A percentile compares a stretch with the other conserved stretches of the same genome.
Evolutionary conservation across 768 basidiomycete species (phyloP).

Genomic region (Trametes gibbosa): DNA sequence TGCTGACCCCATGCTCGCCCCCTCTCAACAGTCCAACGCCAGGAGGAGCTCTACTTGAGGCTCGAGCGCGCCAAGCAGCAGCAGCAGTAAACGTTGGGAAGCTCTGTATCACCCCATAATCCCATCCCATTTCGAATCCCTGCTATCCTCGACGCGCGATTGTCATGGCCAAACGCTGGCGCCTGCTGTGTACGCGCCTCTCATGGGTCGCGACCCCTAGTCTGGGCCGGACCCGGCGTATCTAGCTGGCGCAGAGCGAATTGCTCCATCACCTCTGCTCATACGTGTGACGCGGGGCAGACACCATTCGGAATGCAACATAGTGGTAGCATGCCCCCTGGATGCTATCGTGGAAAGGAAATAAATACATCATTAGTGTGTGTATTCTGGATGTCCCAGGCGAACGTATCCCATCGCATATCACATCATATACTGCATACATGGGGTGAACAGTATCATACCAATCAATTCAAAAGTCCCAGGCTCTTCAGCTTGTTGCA

Average conservation of each 20-base stretch:
- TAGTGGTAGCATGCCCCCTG: too few species aligned
- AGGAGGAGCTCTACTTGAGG: constrained; percentile 85
- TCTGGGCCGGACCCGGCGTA: constrained; percentile 14
- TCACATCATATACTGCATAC: constrained; percentile 11
- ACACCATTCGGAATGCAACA: too few species aligned
- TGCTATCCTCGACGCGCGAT: background rate
- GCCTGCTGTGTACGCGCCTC: background rate
- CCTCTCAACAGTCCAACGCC: constrained; percentile 58
- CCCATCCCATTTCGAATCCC: constrained; percentile 1
- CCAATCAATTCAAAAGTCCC: constrained; percentile 48
- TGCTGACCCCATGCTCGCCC: background rate
- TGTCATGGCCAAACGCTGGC: background rate
- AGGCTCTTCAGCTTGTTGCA: constrained; percentile 76
- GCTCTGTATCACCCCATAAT: constrained; percentile 13
- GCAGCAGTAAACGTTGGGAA: constrained; percentile 19
- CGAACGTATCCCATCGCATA: background rate
- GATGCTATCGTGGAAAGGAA: background rate
- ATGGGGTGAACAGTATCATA: background rate
- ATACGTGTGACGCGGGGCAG: background rate
- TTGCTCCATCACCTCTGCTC: background rate
- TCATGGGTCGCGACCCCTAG: constrained; percentile 13
- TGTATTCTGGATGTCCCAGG: constrained; percentile 6
- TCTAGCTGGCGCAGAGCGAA: background rate
- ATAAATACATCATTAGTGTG: constrained; percentile 20
- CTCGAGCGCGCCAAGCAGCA: constrained; percentile 59